Base-by-base conservation (phyloP, 2,329 filamentous ascomycete species). In the Penicillium occitanis region DNA sequence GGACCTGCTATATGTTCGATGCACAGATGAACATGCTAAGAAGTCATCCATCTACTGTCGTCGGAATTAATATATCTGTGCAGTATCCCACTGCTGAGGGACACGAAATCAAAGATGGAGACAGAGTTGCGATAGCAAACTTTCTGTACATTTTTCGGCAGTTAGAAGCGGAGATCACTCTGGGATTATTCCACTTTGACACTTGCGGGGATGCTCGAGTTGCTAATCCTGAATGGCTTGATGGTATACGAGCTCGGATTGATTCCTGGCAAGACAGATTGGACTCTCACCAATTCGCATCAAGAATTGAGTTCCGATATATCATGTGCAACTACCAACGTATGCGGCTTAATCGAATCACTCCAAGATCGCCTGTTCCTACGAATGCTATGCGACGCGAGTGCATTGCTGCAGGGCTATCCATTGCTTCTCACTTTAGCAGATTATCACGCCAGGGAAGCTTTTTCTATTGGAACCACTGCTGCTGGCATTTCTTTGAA, bases 401-500 rank as follows among this genome's bases (percentile, higher is more conserved):
- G 37, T 42, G 37, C 37, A 42, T 42, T 10, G 37, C 37, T 17
- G 14, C 11, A 14, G 37, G 37, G 11, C 14, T 42, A 17, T 42
- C 14, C 37, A 42, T 42, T 42, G 37, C 37, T 42, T 42, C 37
- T 17, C 37, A 42, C 37, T 19, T 25, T 55, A 33, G 50, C n/a
- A 28, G 50, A 14, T 19, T 30, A 33, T 55, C 50, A 33, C 50
- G 14, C 1, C 50, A 55, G 50, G 28, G 28, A 17, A 55, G 50
- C n/a, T 55, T 55, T 33, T 55, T 55, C 33, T 55, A 55, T 19
- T 55, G 50, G 50, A 25, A 33, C 33, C n/a, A 33, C 14, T 55
- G 50, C 50, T 55, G 50, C 28, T 55, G 50, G 50, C 28, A 55
- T 33, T 35, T 55, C 25, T 55, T 55, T 33, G 50, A 55, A 55